Base-by-base conservation (phyloP, 2,329 filamentous ascomycete species). In the Fusarium agapanthi region DNA sequence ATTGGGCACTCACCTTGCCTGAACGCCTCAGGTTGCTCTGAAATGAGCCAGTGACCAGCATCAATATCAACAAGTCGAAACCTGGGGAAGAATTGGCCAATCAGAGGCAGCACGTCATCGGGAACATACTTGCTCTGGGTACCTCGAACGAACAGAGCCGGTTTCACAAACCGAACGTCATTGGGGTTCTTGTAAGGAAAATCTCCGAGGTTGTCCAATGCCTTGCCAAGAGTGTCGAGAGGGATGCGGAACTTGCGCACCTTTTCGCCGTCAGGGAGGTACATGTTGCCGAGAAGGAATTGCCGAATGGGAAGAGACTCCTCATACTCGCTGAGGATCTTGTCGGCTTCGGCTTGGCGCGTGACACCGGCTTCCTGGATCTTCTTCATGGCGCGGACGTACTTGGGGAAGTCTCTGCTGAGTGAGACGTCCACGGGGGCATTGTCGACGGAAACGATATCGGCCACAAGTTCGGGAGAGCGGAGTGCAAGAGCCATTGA, bases 371-470 rank as follows among this genome's bases (percentile, higher is more conserved):
- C 89, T 3, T 88, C 86, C 67, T 97, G 93, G 61, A 99, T 92
- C 71, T 90, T 88, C 77, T 90, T 90, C 95, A 99, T 97, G 65
- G 90, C 95, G 59, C 90, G 89, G 28, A 97, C 87, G 82, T 98
- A 98, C 69, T 89, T 90, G 7, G 86, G 89, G 79, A 98, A 98
- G 78, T 92, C 89, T 71, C 88, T 89, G 71, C 89, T 88, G 7
- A 98, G 86, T 1, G 89, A 88, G 20, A 92, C 93, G 79, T 97
- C 94, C 14, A 97, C 87, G 5, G 95, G 95, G 8, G 95, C 94
- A 79, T 98, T 98, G 84, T 98, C 95, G 18, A 98, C 95, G 4
- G 94, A 88, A 34, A 98, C 88, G 57, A 98, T 84, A 75, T 92
- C 89, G 22, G 87, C 86, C 65, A 97, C 87, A 6, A 90, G 83